A percentile compares a stretch with the other conserved stretches of the same genome.
Conservation (phyloP, 768 basidiomycete species). For the Wakefieldia striispora region DNA sequence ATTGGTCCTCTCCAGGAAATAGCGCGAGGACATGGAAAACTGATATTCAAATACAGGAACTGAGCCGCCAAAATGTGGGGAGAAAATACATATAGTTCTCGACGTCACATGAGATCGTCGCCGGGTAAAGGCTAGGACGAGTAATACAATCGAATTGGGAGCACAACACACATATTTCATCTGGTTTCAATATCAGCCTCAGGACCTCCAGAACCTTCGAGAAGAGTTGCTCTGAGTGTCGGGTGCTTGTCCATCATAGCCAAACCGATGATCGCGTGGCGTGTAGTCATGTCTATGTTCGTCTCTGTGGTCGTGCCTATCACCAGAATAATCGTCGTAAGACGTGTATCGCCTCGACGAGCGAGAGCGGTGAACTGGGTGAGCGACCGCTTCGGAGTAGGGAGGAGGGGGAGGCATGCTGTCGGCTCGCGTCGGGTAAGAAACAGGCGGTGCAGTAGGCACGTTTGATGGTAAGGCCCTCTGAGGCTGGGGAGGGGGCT, state of each 20-base stretch:
- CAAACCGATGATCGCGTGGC: slow-evolving; percentile 7
- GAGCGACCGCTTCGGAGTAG: slow-evolving; percentile 19
- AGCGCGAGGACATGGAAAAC: not conserved
- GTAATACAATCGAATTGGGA: not conserved
- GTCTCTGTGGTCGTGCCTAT: slow-evolving; percentile 12
- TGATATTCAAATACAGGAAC: too few relatives aligned
- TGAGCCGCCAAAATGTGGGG: too few relatives aligned
- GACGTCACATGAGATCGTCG: not conserved
- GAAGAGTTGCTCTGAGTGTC: slow-evolving; percentile 7
- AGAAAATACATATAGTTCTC: not conserved
- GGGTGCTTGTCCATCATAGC: slow-evolving; percentile 1
- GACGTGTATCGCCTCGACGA: slow-evolving; percentile 19
- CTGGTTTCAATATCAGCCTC: not conserved
- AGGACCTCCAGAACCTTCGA: slow-evolving; percentile 16
- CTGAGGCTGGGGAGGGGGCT: slow-evolving; percentile 17
- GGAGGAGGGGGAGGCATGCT: slow-evolving; percentile 18
- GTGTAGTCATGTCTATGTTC: slow-evolving; percentile 11
- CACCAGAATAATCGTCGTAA: slow-evolving; percentile 7
- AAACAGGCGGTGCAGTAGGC: not conserved
- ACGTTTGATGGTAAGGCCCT: slow-evolving; percentile 13
- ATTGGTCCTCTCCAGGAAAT: not conserved
- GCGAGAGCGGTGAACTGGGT: slow-evolving; percentile 13
- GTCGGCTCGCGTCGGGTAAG: not conserved
- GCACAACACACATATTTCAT: not conserved
- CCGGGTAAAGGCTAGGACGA: not conserved